Evolutionary conservation across 2,329 filamentous ascomycete species (phyloP).

Genomic region (Pyrenophora tritici-repentis): DNA sequence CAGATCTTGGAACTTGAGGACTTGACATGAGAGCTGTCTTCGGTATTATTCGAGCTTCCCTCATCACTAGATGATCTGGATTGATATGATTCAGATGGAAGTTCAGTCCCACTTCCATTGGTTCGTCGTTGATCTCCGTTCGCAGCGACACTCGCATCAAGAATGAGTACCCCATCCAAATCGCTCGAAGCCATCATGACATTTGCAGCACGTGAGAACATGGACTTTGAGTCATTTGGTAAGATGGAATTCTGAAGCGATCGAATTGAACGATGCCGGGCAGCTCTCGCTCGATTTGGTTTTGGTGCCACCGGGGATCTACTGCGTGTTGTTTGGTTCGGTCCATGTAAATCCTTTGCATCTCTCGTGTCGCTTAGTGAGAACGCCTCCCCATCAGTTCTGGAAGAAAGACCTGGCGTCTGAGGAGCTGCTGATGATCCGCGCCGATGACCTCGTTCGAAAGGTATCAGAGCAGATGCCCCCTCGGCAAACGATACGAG

Average conservation of each 20-base stretch:
- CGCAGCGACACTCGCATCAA: slow-evolving; percentile 41
- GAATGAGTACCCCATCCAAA: slow-evolving; percentile 42
- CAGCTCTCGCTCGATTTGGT: slow-evolving; percentile 9
- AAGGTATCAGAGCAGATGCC: slow-evolving; percentile 25
- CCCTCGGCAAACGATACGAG: slow-evolving; percentile 41
- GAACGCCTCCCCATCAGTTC: background rate
- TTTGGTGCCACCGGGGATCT: background rate
- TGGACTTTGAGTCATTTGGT: slow-evolving; percentile 33
- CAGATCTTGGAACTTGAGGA: slow-evolving; percentile 22
- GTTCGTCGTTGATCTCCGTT: slow-evolving; percentile 19
- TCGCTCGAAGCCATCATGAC: slow-evolving; percentile 40
- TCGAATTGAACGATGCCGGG: slow-evolving; percentile 21
- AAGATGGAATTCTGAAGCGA: slow-evolving; percentile 37
- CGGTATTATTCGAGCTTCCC: background rate
- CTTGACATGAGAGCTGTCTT: background rate
- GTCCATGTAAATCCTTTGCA: background rate
- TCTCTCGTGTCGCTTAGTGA: background rate
- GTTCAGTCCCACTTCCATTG: slow-evolving; percentile 8
- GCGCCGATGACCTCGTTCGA: slow-evolving; percentile 7
- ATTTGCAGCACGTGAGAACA: slow-evolving; percentile 43
- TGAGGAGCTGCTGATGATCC: background rate
- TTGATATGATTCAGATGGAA: slow-evolving; percentile 12
- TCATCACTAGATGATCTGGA: slow-evolving; percentile 29
- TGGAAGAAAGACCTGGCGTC: background rate
- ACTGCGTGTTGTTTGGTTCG: background rate